A percentile compares a stretch with the other conserved stretches of the same genome.
Evolutionary conservation across 306 rosid genomes (phyloP).

Genomic region (Mucuna pruriens): DNA sequence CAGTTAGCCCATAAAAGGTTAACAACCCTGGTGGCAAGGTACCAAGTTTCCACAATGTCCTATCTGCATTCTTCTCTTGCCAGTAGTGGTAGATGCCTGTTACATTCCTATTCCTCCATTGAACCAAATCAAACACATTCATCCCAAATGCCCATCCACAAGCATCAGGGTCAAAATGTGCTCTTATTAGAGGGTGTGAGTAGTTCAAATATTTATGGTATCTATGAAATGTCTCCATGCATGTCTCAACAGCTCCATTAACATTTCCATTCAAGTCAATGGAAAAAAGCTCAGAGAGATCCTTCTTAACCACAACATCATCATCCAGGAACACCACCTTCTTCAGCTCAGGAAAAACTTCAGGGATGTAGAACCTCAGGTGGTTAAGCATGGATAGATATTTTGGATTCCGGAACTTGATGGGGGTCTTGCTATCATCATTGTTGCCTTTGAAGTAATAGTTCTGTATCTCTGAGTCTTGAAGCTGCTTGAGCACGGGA

Average conservation of each 20-base stretch:
- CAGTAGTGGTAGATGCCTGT: conserved; percentile 82
- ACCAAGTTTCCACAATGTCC: conserved; percentile 86
- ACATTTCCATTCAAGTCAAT: conserved; percentile 68
- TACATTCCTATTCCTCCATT: conserved; percentile 80
- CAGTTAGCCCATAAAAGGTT: conserved; percentile 76
- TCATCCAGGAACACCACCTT: conserved; percentile 74
- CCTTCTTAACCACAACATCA: conserved; percentile 80
- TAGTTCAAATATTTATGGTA: conserved; percentile 75
- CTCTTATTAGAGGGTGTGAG: conserved; percentile 72
- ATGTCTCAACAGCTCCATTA: conserved; percentile 82
- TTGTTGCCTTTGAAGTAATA: conserved; percentile 71
- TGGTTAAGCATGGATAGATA: conserved; percentile 86
- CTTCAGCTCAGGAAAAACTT: conserved; percentile 77
- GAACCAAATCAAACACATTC: conserved; percentile 79
- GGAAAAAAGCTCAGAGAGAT: conserved; percentile 65
- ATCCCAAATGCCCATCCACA: conserved; percentile 90
- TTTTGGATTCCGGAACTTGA: conserved; percentile 82
- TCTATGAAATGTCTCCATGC: conserved; percentile 87
- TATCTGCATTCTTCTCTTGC: conserved; percentile 73
- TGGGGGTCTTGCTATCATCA: conserved; percentile 63
- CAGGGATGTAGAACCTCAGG: conserved; percentile 78
- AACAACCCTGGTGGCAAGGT: conserved; percentile 80
- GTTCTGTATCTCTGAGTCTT: conserved; percentile 78
- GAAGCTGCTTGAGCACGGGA: conserved; percentile 85
- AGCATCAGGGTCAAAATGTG: conserved; percentile 82